Evolutionary conservation across 306 rosid genomes (phyloP).

Genomic region (Rosa lucieae): DNA sequence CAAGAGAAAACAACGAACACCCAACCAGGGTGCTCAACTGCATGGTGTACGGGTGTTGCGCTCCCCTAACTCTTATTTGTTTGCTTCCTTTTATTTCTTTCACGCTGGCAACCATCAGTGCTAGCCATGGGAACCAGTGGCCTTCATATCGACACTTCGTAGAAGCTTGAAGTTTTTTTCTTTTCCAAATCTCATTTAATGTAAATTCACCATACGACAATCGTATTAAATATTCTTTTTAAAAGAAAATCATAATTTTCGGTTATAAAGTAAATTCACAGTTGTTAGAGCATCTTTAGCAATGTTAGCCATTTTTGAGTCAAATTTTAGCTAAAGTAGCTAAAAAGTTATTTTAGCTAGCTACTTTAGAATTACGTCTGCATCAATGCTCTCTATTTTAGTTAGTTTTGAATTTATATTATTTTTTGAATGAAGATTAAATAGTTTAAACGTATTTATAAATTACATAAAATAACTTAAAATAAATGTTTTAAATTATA

Average conservation of each 20-base stretch:
- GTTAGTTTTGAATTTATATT: too few species aligned
- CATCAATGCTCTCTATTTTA: too few species aligned
- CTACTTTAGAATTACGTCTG: too few species aligned
- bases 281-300: too few species aligned
- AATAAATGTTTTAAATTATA: too few species aligned
- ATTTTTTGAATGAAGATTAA: too few species aligned
- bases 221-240: neutral
- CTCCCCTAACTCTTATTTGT: neutral
- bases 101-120: too few species aligned
- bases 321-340: too few species aligned
- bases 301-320: too few species aligned
- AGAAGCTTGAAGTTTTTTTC: accelerated
- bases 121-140: neutral
- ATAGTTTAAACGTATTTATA: too few species aligned
- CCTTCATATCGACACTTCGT: neutral
- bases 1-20: neutral
- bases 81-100: neutral
- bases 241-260: neutral
- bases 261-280: neutral
- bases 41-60: neutral
- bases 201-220: neutral
- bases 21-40: neutral
- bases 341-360: too few species aligned
- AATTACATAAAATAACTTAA: too few species aligned
- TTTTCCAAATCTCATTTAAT: neutral